These are phyloP conservation scores for Cryomyces antarcticus DNA, from an alignment of 495 filamentous ascomycete genomes.

Conservation along the genomic window DNA sequence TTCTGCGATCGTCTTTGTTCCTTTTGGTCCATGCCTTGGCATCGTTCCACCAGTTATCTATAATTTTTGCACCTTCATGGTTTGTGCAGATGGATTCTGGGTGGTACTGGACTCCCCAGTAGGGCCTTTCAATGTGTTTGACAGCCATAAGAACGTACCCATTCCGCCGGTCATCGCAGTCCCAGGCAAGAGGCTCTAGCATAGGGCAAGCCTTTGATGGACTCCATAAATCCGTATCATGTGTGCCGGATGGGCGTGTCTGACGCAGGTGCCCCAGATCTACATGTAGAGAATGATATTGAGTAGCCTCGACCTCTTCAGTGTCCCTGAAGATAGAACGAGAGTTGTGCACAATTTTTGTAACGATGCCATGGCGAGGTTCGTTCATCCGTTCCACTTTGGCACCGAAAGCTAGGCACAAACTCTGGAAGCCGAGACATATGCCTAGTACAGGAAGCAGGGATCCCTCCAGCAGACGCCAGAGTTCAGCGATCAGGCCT, in stretches of 20 bases:
- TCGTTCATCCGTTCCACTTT: slow-evolving; percentile 37
- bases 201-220: slow-evolving; percentile 12
- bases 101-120: slow-evolving; percentile 87
- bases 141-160: slow-evolving; percentile 59
- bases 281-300: slow-evolving; percentile 80
- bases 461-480: slow-evolving; percentile 37
- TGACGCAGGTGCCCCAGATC: slow-evolving; percentile 23
- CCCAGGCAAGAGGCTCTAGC: slow-evolving; percentile 49
- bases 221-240: slow-evolving; percentile 11
- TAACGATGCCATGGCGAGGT: slow-evolving; percentile 66
- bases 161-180: slow-evolving; percentile 21
- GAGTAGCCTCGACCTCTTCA: slow-evolving; percentile 42
- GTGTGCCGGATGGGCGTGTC: slow-evolving; percentile 1
- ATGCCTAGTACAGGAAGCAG: slow-evolving; percentile 66
- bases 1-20: too few relatives aligned
- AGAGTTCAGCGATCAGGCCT: slow-evolving; percentile 59
- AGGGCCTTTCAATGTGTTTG: slow-evolving; percentile 41
- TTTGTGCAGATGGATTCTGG: slow-evolving; percentile 84
- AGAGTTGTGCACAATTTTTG: slow-evolving; percentile 32
- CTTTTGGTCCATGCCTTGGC: slow-evolving; percentile 33
- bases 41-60: slow-evolving; percentile 57
- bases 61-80: slow-evolving; percentile 38
- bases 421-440: slow-evolving; percentile 79
- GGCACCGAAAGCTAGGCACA: slow-evolving; percentile 47
- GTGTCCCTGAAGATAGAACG: slow-evolving; percentile 34